Percentiles rank a stretch among this genome's conserved stretches.
Evolutionary conservation across 2,329 filamentous ascomycete genomes (phyloP).

Genomic region (Nakataea oryzae): DNA sequence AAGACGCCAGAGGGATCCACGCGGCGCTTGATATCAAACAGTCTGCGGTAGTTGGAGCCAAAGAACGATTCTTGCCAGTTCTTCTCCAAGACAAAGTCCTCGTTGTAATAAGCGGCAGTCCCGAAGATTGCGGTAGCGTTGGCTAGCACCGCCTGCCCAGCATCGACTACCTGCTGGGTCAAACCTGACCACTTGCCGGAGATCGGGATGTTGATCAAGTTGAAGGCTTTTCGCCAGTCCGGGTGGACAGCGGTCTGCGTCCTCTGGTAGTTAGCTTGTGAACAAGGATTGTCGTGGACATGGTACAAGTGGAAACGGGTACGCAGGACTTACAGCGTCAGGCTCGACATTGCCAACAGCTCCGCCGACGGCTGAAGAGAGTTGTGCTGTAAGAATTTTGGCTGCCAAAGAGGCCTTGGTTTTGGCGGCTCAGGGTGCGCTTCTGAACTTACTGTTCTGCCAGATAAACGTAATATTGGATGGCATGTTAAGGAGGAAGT

Average conservation of each 20-base stretch:
- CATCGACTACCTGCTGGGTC: not conserved
- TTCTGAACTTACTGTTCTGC: not conserved
- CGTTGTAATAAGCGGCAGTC: not conserved
- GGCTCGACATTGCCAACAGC: not conserved
- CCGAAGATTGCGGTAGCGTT: not conserved
- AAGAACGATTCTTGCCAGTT: slow-evolving; percentile 23
- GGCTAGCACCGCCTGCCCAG: not conserved
- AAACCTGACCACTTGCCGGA: not conserved
- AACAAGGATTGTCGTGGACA: too few relatives aligned
- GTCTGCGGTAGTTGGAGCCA: slow-evolving; percentile 21
- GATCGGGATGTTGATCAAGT: not conserved
- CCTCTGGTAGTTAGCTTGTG: not conserved
- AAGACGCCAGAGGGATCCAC: slow-evolving; percentile 28
- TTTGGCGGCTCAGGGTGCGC: not conserved
- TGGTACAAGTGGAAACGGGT: not conserved
- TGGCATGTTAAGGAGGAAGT: not conserved
- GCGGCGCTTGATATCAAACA: slow-evolving; percentile 26
- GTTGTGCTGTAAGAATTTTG: not conserved
- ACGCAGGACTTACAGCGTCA: not conserved
- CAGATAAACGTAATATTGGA: not conserved
- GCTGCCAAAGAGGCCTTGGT: not conserved
- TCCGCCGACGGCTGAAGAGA: not conserved
- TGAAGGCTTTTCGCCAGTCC: not conserved
- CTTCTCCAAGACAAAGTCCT: not conserved
- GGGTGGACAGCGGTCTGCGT: not conserved